These are phyloP conservation scores for Hibiscus trionum DNA, from an alignment of 345 rosid genomes.

Conservation along the genomic window DNA sequence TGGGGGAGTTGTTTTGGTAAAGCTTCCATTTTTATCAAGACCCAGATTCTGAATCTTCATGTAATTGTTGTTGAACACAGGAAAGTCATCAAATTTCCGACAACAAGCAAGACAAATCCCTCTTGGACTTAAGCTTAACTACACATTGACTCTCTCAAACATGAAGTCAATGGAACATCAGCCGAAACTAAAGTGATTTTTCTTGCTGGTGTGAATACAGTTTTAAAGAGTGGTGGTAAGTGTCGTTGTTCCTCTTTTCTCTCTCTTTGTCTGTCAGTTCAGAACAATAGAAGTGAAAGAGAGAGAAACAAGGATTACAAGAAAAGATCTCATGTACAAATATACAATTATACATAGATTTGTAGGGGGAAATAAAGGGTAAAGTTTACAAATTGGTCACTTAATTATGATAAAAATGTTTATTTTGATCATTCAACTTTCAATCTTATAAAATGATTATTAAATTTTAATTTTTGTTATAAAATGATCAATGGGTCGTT, in stretches of 20 bases:
- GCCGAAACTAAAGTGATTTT: neutral
- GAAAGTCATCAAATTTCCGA: slow-evolving; percentile 30
- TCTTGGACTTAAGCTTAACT: neutral
- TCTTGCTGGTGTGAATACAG: neutral
- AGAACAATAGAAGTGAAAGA: slow-evolving; percentile 12
- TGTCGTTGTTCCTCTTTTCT: slow-evolving; percentile 4
- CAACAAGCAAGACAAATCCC: neutral
- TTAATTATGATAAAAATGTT: too few species aligned
- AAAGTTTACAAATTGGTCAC: too few species aligned
- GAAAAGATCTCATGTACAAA: slow-evolving; percentile 3
- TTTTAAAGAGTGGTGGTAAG: neutral
- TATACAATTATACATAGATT: neutral
- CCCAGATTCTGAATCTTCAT: slow-evolving; percentile 44
- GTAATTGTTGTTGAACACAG: slow-evolving; percentile 20
- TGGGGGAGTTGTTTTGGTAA: slow-evolving; percentile 34
- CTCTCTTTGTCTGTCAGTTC: slow-evolving; percentile 14
- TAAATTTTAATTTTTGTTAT: too few species aligned
- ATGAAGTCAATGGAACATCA: neutral
- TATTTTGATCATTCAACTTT: too few species aligned
- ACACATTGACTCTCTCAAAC: neutral
- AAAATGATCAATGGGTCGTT: too few species aligned
- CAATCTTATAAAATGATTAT: too few species aligned
- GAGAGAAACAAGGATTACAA: too few species aligned
- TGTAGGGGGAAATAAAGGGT: neutral
- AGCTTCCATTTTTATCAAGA: slow-evolving; percentile 36